phyloP scores from a whole-genome alignment of 352 stramenopile genomes.

The Phytophthora pluvialis region DNA sequence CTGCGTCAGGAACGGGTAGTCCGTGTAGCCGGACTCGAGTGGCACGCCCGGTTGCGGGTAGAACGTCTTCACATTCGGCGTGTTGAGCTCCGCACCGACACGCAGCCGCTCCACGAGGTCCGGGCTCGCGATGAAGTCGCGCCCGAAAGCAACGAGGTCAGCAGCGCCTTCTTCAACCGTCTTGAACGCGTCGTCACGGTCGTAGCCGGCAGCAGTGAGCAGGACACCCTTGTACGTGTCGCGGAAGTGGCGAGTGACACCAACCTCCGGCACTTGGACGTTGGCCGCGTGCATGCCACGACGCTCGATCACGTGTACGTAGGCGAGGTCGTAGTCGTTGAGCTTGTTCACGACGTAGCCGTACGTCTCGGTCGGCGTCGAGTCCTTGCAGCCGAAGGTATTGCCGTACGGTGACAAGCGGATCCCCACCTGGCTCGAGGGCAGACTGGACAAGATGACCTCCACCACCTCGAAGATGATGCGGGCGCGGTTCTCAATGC shows the following conservation, averaged over 20 bases:
- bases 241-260: constrained; percentile 48
- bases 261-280: constrained; percentile 31
- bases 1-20: constrained; percentile 35
- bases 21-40: constrained; percentile 39
- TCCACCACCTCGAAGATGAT: constrained; percentile 76
- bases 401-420: constrained; percentile 39
- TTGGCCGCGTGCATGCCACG: constrained; percentile 31
- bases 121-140: constrained; percentile 60
- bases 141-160: constrained; percentile 53
- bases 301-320: constrained; percentile 55
- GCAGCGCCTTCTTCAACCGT: constrained; percentile 39
- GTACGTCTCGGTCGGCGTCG: constrained; percentile 41
- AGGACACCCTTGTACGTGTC: constrained; percentile 51
- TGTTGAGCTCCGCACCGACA: constrained; percentile 34
- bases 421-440: constrained; percentile 31
- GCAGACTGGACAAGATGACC: constrained; percentile 25
- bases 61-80: constrained; percentile 32
- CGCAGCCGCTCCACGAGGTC: constrained; percentile 50
- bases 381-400: constrained; percentile 42
- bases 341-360: constrained; percentile 37
- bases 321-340: constrained; percentile 46
- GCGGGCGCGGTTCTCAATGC: constrained; percentile 71
- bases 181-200: constrained; percentile 32
- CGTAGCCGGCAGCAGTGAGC: constrained; percentile 45
- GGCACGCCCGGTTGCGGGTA: constrained; percentile 32